Conservation (phyloP, 2,329 filamentous ascomycete genomes). For the Fusarium vanettenii region DNA sequence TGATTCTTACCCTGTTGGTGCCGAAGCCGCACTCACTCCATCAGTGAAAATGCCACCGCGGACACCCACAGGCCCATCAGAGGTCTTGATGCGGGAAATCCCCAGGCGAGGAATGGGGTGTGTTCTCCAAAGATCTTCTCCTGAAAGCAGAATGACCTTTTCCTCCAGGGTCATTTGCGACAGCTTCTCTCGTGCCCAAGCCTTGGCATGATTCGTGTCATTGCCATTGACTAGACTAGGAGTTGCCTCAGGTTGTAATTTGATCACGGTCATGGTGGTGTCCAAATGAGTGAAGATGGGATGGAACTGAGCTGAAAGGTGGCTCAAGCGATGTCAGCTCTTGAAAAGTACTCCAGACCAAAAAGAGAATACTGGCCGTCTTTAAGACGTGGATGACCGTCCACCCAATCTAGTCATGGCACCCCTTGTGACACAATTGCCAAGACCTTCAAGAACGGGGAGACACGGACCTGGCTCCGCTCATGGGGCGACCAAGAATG, state of each 20-base stretch:
- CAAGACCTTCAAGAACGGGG: neutral
- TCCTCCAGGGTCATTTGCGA: conserved; percentile 20
- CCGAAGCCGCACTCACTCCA: conserved; percentile 20
- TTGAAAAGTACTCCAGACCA: neutral
- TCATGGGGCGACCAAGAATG: neutral
- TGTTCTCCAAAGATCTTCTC: conserved; percentile 19
- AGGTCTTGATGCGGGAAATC: conserved; percentile 24
- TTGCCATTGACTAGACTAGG: neutral
- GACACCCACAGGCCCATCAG: conserved; percentile 23
- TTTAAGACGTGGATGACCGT: neutral
- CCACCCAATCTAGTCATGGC: neutral
- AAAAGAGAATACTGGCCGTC: neutral
- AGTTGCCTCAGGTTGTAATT: neutral
- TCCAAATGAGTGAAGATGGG: neutral
- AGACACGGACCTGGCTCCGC: neutral
- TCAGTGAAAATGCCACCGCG: conserved; percentile 25
- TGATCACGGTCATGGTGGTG: neutral
- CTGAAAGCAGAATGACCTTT: conserved; percentile 14
- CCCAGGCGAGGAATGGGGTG: conserved; percentile 2
- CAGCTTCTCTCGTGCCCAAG: conserved; percentile 3
- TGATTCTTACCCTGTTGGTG: conserved; percentile 14
- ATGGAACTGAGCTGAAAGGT: neutral
- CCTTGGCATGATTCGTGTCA: neutral
- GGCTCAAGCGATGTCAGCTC: neutral
- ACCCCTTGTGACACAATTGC: neutral